phyloP scores from a whole-genome alignment of 768 basidiomycete genomes.

The Astraeus odoratus region DNA sequence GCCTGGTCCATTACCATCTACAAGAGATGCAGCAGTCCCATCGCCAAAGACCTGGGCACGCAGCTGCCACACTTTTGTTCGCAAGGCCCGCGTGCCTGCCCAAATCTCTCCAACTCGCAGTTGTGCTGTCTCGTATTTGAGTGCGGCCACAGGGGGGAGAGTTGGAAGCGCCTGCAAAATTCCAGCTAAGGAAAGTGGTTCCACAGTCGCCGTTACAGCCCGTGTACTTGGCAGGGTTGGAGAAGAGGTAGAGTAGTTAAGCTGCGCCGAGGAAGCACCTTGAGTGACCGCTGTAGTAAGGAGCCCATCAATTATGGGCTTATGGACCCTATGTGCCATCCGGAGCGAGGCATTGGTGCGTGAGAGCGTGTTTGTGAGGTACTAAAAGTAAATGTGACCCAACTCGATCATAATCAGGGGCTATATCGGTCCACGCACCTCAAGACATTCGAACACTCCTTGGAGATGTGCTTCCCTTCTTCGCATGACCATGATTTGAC shows the following conservation, averaged over 20 bases:
- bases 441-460: constrained; percentile 55
- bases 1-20: constrained; percentile 24
- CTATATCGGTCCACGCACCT: constrained; percentile 30
- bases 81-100: constrained; percentile 53
- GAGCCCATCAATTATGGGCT: constrained; percentile 39
- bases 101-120: constrained; percentile 61
- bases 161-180: constrained; percentile 29
- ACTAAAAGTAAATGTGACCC: constrained; percentile 20
- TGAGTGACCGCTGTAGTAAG: constrained; percentile 14
- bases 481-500: constrained; percentile 62
- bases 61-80: constrained; percentile 56
- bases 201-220: no score
- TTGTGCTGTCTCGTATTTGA: constrained; percentile 68
- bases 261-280: neutral
- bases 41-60: constrained; percentile 64
- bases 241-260: constrained; percentile 7
- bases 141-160: constrained; percentile 29
- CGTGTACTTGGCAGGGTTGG: constrained; percentile 42
- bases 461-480: constrained; percentile 61
- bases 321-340: constrained; percentile 50
- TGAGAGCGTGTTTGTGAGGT: constrained; percentile 48
- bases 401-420: constrained; percentile 5
- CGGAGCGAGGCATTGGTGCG: constrained; percentile 51
- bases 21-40: constrained; percentile 30
- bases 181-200: constrained; percentile 28